Evolutionary conservation across 2,329 filamentous ascomycete species (phyloP), one percentile per base, ranked within the genome.

Genomic region (Pseudogymnoascus sp.): DNA sequence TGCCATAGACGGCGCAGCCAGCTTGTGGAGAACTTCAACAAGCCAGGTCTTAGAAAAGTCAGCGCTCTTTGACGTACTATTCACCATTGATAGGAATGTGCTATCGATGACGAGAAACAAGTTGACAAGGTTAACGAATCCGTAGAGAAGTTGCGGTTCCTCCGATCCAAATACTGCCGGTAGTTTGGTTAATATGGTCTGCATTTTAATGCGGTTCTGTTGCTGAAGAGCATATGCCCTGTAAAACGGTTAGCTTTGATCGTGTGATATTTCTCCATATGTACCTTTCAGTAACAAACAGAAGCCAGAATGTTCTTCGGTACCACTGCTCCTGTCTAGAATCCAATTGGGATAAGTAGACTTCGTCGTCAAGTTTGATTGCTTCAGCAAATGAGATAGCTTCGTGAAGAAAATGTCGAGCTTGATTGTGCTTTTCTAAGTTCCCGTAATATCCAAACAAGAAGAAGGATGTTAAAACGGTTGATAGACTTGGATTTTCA

Each of bases 381-480:
- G 70, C 64, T 33, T 74, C 72, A 0, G 74, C 65, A 13, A 70
- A 67, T 0, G 73, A 73, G 1, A 72, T 73, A 0, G 73, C 63
- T 60, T 74, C 72, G 26, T 71, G 65, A 0, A 75, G 38, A 10
- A 74, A 72, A 56, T 70, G 72, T 72, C 74, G 75, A 0, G 74
- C 72, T 0, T 71, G 67, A n/a, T 74, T 74, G 13, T 74, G 72
- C 14, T 71, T 74, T 1, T 68, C 70, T 11, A 74, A 56, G 1
- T 69, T 70, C 14, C 75, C 75, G 31, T 69, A 71, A 0, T 69
- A 67, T 0, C 72, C 68, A 5, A 71, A 74, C 0, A 75, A 68
- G 6, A 75, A 73, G 65, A 74, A 75, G 0, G 74, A 75, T 2
- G 72, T 73, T 10, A 73, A 70, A 0, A 73, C 67, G 1, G 71